Evolutionary conservation across 208 protist genomes (phyloP).

Genomic region (Trypanosoma conorhini): DNA sequence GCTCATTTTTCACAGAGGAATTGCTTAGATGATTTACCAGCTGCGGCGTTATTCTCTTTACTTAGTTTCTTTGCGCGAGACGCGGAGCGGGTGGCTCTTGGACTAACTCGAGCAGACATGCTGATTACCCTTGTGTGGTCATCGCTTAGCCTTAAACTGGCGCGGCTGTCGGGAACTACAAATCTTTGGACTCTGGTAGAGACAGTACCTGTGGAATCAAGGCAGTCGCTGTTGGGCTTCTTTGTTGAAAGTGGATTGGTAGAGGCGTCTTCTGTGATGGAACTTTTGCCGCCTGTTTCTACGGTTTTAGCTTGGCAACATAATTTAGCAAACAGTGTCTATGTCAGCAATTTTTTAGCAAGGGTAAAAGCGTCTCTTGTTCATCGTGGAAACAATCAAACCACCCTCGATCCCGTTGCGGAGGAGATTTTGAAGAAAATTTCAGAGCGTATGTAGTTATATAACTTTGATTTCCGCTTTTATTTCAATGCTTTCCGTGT

Average conservation of each 20-base stretch:
- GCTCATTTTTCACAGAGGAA: constrained; percentile 26
- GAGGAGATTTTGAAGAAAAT: constrained; percentile 19
- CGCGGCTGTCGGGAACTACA: constrained; percentile 9
- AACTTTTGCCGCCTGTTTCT: constrained; percentile 27
- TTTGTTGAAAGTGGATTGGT: constrained; percentile 18
- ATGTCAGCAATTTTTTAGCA: constrained; percentile 21
- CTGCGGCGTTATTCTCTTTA: constrained; percentile 21
- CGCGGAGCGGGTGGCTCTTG: constrained; percentile 28
- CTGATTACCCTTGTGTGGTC: constrained; percentile 31
- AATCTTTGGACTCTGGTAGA: constrained; percentile 23
- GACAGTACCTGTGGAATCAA: constrained; percentile 17
- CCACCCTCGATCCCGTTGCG: background rate
- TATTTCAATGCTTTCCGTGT: constrained; percentile 11
- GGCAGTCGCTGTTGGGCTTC: constrained; percentile 2
- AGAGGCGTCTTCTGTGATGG: constrained; percentile 12
- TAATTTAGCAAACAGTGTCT: constrained; percentile 3
- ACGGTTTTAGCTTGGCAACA: constrained; percentile 19
- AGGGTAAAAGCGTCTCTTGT: constrained; percentile 24
- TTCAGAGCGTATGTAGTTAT: constrained; percentile 7
- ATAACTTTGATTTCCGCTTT: background rate
- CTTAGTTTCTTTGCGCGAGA: constrained; percentile 28
- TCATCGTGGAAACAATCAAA: constrained; percentile 2
- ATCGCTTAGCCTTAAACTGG: constrained; percentile 30
- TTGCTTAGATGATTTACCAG: constrained; percentile 27
- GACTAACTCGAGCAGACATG: constrained; percentile 23